phyloP scores from a whole-genome alignment of 2,329 filamentous ascomycete genomes.

The Botrytis tulipae region DNA sequence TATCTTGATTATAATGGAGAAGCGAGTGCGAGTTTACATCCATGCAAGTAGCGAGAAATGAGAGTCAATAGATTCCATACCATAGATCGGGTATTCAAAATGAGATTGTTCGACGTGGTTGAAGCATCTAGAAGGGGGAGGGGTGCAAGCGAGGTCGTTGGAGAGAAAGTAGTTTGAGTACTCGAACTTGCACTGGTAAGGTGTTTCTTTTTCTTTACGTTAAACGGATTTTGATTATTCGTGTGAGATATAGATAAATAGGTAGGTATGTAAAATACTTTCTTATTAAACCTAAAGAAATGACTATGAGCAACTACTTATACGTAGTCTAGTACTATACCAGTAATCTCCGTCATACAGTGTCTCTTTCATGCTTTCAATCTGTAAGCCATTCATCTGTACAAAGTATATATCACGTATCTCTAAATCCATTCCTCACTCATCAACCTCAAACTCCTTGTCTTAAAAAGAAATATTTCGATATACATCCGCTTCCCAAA shows the following conservation, averaged over 20 bases:
- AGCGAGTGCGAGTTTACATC: too few relatives aligned
- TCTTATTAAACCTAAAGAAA: not conserved
- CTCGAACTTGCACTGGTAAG: not conserved
- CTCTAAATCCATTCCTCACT: not conserved
- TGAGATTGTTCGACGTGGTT: accelerated
- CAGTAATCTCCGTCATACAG: too few relatives aligned
- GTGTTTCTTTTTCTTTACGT: not conserved
- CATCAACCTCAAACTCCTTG: not conserved
- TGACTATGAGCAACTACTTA: too few relatives aligned
- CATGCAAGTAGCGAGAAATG: not conserved
- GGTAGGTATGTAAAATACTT: not conserved
- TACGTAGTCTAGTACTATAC: too few relatives aligned
- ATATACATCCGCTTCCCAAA: not conserved
- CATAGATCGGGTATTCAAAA: too few relatives aligned
- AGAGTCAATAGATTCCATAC: too few relatives aligned
- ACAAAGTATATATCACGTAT: not conserved
- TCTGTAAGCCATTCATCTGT: not conserved
- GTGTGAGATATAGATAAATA: not conserved
- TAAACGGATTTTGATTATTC: not conserved
- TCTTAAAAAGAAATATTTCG: not conserved
- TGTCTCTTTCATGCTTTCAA: not conserved
- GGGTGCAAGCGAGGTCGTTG: too few relatives aligned
- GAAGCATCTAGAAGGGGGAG: too few relatives aligned
- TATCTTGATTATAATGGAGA: too few relatives aligned
- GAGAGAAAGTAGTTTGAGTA: not conserved